phyloP scores from a whole-genome alignment of 202 grass and related monocot species.

The Digitaria exilis region DNA sequence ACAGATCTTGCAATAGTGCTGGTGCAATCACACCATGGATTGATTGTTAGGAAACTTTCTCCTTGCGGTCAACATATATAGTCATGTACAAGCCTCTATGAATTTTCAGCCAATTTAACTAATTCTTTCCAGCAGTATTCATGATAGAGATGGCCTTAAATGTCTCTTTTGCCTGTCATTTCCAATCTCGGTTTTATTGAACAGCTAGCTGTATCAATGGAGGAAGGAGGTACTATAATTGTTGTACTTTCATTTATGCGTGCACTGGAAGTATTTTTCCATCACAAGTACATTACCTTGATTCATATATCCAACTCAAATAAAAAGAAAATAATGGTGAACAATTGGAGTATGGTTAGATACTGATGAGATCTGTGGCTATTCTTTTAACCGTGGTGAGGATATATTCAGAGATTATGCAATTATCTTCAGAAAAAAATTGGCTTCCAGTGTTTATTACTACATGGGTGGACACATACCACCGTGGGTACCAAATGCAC shows the following conservation, averaged over 20 bases:
- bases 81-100: background rate
- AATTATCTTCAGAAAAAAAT: background rate
- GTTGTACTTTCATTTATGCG: background rate
- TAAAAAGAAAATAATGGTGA: constrained; percentile 3
- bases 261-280: background rate
- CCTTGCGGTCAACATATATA: background rate
- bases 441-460: no score
- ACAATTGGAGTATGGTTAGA: background rate
- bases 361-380: background rate
- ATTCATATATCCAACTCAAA: background rate
- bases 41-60: background rate
- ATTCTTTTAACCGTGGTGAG: background rate
- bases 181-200: background rate
- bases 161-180: background rate
- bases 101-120: background rate
- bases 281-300: background rate
- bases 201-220: no score
- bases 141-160: background rate
- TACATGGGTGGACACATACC: no score
- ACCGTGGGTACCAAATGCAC: no score
- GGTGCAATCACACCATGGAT: background rate
- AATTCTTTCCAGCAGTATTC: no score
- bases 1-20: background rate
- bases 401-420: background rate
- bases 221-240: background rate